A percentile compares a stretch with the other conserved stretches of the same genome.
These are phyloP conservation scores for Aspergillus olivimuriae DNA, from an alignment of 495 filamentous ascomycete species.

Conservation along the genomic window DNA sequence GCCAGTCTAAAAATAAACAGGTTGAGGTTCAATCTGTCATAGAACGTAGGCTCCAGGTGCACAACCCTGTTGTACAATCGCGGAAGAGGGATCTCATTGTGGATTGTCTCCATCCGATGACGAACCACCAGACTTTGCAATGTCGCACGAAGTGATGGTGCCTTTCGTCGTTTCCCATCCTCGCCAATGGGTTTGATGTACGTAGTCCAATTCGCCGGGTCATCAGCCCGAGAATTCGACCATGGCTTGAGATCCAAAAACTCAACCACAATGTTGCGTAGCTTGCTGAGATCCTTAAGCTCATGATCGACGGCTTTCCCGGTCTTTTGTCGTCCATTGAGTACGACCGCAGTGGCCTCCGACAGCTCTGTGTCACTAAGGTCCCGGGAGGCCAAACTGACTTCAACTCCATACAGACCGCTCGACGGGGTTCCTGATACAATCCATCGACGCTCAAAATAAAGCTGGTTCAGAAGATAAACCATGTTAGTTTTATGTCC, in stretches of 20 bases:
- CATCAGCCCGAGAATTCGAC: conserved; percentile 46
- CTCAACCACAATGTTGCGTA: conserved; percentile 61
- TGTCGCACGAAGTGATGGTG: conserved; percentile 58
- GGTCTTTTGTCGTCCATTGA: conserved; percentile 33
- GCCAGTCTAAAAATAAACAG: conserved; percentile 75
- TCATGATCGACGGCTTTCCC: conserved; percentile 45
- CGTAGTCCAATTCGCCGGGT: conserved; percentile 58
- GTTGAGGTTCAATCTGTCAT: conserved; percentile 79
- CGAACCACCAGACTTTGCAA: conserved; percentile 77
- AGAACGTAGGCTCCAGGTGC: conserved; percentile 71
- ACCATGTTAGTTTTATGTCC: conserved; percentile 59
- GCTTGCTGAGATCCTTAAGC: conserved; percentile 63
- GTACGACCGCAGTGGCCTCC: conserved; percentile 23
- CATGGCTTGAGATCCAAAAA: conserved; percentile 77
- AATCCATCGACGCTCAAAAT: conserved; percentile 74
- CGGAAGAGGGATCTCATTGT: conserved; percentile 58
- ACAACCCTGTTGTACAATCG: conserved; percentile 64
- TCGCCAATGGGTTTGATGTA: conserved; percentile 64
- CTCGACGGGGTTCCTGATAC: conserved; percentile 86
- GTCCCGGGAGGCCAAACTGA: conserved; percentile 49
- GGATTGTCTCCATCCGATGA: conserved; percentile 64
- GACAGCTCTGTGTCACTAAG: conserved; percentile 30
- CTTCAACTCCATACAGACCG: conserved; percentile 69
- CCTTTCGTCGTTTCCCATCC: conserved; percentile 48
- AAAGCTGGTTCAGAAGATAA: conserved; percentile 58